Percentiles rank a stretch among this genome's conserved stretches.
Evolutionary conservation across 805 yeast genomes (phyloP).

Genomic region (Hanseniaspora osmophila): DNA sequence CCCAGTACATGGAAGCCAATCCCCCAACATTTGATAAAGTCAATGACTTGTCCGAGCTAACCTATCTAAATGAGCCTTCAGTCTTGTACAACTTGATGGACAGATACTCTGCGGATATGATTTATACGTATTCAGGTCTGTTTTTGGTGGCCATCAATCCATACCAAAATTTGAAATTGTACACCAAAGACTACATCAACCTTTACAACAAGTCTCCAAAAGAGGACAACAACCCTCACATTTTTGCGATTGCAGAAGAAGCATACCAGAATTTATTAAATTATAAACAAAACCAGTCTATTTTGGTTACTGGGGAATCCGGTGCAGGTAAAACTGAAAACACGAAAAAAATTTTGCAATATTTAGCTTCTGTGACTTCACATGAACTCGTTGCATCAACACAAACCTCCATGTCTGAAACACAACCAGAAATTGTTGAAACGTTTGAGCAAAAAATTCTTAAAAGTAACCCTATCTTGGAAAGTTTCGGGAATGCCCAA

Average conservation of each 20-base stretch:
- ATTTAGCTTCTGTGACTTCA: constrained; percentile 63
- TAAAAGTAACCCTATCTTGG: constrained; percentile 90
- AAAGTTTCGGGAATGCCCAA: constrained; percentile 93
- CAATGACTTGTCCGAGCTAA: constrained; percentile 88
- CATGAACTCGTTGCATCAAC: constrained; percentile 10
- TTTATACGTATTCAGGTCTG: constrained; percentile 89
- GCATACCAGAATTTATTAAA: constrained; percentile 65
- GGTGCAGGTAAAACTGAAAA: constrained; percentile 99
- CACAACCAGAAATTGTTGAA: constrained; percentile 1
- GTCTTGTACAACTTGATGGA: constrained; percentile 74
- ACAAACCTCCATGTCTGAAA: too few relatives aligned
- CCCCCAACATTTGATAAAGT: constrained; percentile 85
- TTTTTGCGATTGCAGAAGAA: constrained; percentile 76
- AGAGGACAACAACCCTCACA: constrained; percentile 54
- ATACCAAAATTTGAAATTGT: constrained; percentile 59
- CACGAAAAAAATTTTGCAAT: constrained; percentile 87
- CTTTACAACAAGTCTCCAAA: constrained; percentile 36
- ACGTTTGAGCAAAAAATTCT: constrained; percentile 73
- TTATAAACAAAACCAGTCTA: constrained; percentile 68
- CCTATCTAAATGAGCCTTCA: constrained; percentile 87
- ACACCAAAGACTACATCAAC: constrained; percentile 42
- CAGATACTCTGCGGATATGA: constrained; percentile 63
- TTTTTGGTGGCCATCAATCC: constrained; percentile 94
- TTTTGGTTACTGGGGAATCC: constrained; percentile 94
- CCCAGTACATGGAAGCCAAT: constrained; percentile 30